Evolutionary conservation across 257 asterid genomes (phyloP).

Genomic region (Parsonsia alboflavescens): DNA sequence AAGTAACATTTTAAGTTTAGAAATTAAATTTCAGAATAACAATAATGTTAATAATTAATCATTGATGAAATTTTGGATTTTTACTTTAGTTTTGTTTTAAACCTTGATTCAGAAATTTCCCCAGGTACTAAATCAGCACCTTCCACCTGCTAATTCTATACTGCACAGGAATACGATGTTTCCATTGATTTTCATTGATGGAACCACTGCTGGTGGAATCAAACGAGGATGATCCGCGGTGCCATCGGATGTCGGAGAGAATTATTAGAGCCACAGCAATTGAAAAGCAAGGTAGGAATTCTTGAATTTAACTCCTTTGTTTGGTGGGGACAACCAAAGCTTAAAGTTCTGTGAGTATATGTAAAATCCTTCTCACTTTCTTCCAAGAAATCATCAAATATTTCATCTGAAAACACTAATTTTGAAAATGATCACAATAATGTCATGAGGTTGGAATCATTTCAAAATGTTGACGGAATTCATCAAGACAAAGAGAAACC

Average conservation of each 20-base stretch:
- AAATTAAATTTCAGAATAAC: too few species aligned
- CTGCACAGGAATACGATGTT: constrained; percentile 44
- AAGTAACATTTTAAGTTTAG: too few species aligned
- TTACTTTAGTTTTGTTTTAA: too few species aligned
- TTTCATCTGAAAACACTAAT: too few species aligned
- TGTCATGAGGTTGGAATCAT: constrained; percentile 42
- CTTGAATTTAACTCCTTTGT: constrained; percentile 39
- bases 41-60: too few species aligned
- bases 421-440: neutral
- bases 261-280: constrained; percentile 29
- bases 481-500: constrained; percentile 23
- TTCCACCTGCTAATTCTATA: too few species aligned
- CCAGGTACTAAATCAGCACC: too few species aligned
- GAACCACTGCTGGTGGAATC: constrained; percentile 53
- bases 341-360: constrained; percentile 37
- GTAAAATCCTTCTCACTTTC: neutral
- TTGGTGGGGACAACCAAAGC: constrained; percentile 41
- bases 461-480: constrained; percentile 32
- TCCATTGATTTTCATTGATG: constrained; percentile 52
- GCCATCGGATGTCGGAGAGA: constrained; percentile 19
- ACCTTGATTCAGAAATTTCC: too few species aligned
- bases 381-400: neutral
- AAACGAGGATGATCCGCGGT: constrained; percentile 24
- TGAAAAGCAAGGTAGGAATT: constrained; percentile 43
- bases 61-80: too few species aligned